A percentile compares a stretch with the other conserved stretches of the same genome.
These are phyloP conservation scores for Pseudomassariella vexata DNA, from an alignment of 2,329 filamentous ascomycete genomes.

Conservation along the genomic window DNA sequence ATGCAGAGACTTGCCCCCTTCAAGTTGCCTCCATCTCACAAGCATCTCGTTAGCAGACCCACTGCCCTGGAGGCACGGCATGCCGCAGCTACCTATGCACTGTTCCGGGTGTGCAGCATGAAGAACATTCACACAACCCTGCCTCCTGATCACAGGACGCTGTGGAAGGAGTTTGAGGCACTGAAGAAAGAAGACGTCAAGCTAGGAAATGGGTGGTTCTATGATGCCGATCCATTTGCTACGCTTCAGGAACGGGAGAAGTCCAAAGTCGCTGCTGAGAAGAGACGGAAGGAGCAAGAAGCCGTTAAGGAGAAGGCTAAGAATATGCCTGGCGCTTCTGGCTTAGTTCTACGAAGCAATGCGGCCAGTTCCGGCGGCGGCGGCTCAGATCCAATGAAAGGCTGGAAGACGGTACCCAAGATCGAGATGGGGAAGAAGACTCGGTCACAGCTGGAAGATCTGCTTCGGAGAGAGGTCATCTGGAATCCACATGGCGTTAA, in stretches of 20 bases:
- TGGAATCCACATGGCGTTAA: conserved; percentile 81
- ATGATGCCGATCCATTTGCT: conserved; percentile 90
- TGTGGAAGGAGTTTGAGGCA: conserved; percentile 87
- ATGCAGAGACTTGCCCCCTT: conserved; percentile 71
- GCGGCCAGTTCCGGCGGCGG: conserved; percentile 26
- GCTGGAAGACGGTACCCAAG: conserved; percentile 81
- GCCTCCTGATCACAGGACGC: conserved; percentile 78
- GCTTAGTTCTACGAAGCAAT: conserved; percentile 45
- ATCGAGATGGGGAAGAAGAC: conserved; percentile 88
- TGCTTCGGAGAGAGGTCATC: conserved; percentile 70
- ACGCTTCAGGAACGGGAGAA: conserved; percentile 75
- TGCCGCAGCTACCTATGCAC: conserved; percentile 84
- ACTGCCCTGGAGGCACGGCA: conserved; percentile 88
- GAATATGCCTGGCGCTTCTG: conserved; percentile 54
- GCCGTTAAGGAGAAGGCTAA: conserved; percentile 63
- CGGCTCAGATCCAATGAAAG: conserved; percentile 51
- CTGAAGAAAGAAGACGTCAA: conserved; percentile 77
- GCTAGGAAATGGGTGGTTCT: conserved; percentile 81
- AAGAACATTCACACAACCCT: conserved; percentile 93
- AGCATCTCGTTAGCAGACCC: conserved; percentile 67
- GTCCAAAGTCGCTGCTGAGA: conserved; percentile 68
- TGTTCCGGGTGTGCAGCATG: conserved; percentile 91
- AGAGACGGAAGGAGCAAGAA: conserved; percentile 69
- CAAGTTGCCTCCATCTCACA: conserved; percentile 70
- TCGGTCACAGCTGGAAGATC: conserved; percentile 68